Base-by-base conservation (phyloP, 345 rosid species). In the Gossypium herbaceum region DNA sequence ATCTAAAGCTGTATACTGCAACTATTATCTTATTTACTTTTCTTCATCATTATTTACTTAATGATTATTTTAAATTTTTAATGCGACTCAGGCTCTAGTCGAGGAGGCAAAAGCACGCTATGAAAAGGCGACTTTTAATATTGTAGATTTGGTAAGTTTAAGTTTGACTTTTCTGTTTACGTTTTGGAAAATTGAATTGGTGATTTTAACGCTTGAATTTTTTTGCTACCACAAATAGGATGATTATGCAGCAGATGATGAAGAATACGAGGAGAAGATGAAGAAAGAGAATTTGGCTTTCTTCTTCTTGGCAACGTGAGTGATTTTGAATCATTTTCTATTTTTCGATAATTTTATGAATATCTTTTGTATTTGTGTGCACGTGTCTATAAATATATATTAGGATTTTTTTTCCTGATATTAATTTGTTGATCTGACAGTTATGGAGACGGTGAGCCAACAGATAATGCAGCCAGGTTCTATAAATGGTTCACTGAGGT, bases 371-470 rank as follows among this genome's bases (percentile, higher is more conserved):
- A n/a, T 43, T 0, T n/a, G 7, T 9, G 10, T 56, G 50, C 12
- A 2, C 7, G 50, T 45, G 3, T 9, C 1, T 34, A 34, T 34
- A 34, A 34, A 34, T 3, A 2, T 17, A 22, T 22, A 3, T 15
- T 13, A 12, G 27, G 12, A 47, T 3, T 45, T 41, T 5, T 15
- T 47, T 59, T 54, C 11, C 58, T 81, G 50, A 75, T 76, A 17
- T 72, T 78, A 71, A 74, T 45, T 20, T 17, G 48, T 50, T 34
- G 70, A 76, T 57, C 19, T 12, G 80, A 75, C 72, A 96, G 99
- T 75, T 96, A 96, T 68, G 99, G 99, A 84, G 99, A 96, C 75
- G 99, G 99, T 50, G 99, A 96, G 80, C 99, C 99, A 11, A 96
- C 99, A 0, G 99, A 96, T 43, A 96, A 96, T 75, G 99, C 99